Evolutionary conservation across 768 basidiomycete species (phyloP), one percentile per base, ranked within the genome.

Genomic region (Phanerochaete carnosa): DNA sequence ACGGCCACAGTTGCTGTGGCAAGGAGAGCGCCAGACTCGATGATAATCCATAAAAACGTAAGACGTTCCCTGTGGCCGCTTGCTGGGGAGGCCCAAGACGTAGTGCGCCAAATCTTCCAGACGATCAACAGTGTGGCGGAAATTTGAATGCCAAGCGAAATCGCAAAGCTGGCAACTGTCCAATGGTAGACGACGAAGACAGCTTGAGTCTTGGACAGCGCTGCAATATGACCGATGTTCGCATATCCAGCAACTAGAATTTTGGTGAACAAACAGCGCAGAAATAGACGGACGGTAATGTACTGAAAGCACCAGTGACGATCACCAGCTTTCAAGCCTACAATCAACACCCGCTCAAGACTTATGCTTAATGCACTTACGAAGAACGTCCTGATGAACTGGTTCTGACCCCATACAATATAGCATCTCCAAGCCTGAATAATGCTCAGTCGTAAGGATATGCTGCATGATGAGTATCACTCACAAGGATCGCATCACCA

Each of bases 401-500:
- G 33, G 23, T 43, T 55, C 6, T n/a, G 54, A 8, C 54, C 25
- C 54, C 35, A 55, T 22, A 55, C 37, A 8, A 55, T n/a, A n/a
- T 43, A 55, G 54, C 54, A 55, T 26, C 54, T 19, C 54, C 54
- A 55, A 7, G 35, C 54, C 54, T 55, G 30, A 2, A n/a, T 37
- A 33, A 3, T 19, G 3, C 19, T 6, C n/a, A 35, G 19, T 35
- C 6, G n/a, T 33, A 49, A 35, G 19, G 15, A n/a, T 35, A 23
- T 7, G 43, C 32, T 3, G 16, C 7, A 25, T 13, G 29, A 32
- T 11, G 51, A 13, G n/a, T 23, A 2, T 37, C 28, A 29, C 54
- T 3, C 15, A 43, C 54, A 35, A 55, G 25, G n/a, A 55, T 55
- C 7, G 23, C 54, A 35, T 55, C 54, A 1, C 32, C 37, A 2